Conservation (phyloP, 805 yeast genomes). For the Torulaspora quercuum region DNA sequence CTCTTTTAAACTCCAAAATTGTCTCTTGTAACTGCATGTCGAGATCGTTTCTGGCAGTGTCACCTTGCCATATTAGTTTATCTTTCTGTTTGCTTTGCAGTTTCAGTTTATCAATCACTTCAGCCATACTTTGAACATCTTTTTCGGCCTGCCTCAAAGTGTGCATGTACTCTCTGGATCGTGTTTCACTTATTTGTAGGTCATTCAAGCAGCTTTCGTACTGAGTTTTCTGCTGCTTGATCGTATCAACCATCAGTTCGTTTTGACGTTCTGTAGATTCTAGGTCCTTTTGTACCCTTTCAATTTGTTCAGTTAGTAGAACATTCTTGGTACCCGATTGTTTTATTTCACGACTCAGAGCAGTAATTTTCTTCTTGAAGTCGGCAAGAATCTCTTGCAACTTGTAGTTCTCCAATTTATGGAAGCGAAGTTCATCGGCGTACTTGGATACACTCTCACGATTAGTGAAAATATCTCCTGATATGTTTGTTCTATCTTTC, state of each 20-base stretch:
- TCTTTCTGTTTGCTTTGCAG: slow-evolving; percentile 51
- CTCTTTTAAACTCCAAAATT: slow-evolving; percentile 49
- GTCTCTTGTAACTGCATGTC: slow-evolving; percentile 57
- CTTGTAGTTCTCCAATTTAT: slow-evolving; percentile 40
- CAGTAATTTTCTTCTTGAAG: slow-evolving; percentile 42
- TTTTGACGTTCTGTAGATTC: slow-evolving; percentile 57
- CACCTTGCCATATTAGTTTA: slow-evolving; percentile 53
- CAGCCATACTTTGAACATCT: slow-evolving; percentile 54
- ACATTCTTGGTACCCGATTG: slow-evolving; percentile 39
- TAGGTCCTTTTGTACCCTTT: slow-evolving; percentile 51
- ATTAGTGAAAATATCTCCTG: slow-evolving; percentile 30
- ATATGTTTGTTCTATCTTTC: slow-evolving; percentile 31
- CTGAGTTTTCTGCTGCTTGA: slow-evolving; percentile 62
- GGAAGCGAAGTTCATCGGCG: slow-evolving; percentile 34
- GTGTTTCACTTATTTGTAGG: slow-evolving; percentile 75
- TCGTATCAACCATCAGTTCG: slow-evolving; percentile 49
- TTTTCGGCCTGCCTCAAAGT: slow-evolving; percentile 47
- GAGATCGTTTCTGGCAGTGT: slow-evolving; percentile 46
- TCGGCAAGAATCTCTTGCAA: slow-evolving; percentile 51
- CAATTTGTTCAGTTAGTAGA: slow-evolving; percentile 39
- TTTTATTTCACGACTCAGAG: slow-evolving; percentile 42
- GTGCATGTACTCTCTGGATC: slow-evolving; percentile 50
- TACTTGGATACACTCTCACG: slow-evolving; percentile 30
- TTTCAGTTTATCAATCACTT: slow-evolving; percentile 51
- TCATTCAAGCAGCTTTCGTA: slow-evolving; percentile 72